phyloP scores from a whole-genome alignment of 1,284 basidiomycete species.

The Ustilago loliicola region DNA sequence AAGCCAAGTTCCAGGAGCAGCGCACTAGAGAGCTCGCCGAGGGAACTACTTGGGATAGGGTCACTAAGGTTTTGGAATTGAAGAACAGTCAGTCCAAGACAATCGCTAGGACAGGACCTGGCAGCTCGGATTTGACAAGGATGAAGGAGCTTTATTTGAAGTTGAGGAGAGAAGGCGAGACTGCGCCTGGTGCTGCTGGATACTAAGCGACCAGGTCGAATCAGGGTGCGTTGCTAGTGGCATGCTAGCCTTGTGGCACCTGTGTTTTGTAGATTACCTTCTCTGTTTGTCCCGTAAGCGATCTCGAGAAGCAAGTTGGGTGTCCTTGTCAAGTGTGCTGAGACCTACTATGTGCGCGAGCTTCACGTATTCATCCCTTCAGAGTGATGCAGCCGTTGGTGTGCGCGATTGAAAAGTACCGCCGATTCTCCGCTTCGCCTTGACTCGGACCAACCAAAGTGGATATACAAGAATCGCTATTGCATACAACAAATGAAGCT shows the following conservation, averaged over 20 bases:
- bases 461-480: not conserved
- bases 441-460: not conserved
- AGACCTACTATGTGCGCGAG: too few relatives aligned
- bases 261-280: not conserved
- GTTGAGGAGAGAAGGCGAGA: conserved; percentile 66
- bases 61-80: conserved; percentile 86
- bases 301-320: not conserved
- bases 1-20: conserved; percentile 82
- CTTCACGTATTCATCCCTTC: too few relatives aligned
- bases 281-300: not conserved
- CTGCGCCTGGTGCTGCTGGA: conserved; percentile 66
- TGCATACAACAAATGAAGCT: conserved; percentile 5
- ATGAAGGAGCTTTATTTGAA: conserved; percentile 78
- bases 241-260: not conserved
- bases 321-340: not conserved
- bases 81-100: conserved; percentile 97
- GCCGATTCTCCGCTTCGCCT: not conserved
- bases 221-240: not conserved
- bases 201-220: conserved; percentile 39
- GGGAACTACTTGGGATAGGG: conserved; percentile 96
- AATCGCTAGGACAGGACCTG: conserved; percentile 85
- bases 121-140: conserved; percentile 86
- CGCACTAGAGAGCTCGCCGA: conserved; percentile 83
- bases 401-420: too few relatives aligned
- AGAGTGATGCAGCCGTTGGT: too few relatives aligned